A percentile compares a stretch with the other conserved stretches of the same genome.
phyloP scores from a whole-genome alignment of 305 asterid species.

The Fraxinus sp. region DNA sequence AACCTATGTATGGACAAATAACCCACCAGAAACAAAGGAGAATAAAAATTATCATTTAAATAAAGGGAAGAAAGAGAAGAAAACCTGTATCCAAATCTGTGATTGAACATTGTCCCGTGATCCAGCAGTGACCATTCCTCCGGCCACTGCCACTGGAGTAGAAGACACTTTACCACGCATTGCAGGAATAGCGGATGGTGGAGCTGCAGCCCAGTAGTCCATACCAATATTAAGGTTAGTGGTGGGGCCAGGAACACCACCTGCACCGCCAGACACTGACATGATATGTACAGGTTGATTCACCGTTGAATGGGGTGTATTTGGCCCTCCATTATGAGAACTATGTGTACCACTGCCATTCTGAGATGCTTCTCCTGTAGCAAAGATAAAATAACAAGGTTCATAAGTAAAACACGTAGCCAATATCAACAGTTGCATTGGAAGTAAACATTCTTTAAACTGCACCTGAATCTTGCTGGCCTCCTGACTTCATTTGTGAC shows the following conservation, averaged over 20 bases:
- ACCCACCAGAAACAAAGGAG: background rate
- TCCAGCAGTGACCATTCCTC: conserved; percentile 61
- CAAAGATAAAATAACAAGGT: conserved; percentile 22
- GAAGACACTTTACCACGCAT: conserved; percentile 59
- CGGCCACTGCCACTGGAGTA: conserved; percentile 60
- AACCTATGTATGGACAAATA: background rate
- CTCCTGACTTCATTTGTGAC: conserved; percentile 29
- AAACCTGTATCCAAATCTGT: conserved; percentile 74
- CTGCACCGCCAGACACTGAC: conserved; percentile 58
- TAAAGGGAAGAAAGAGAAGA: conserved; percentile 5
- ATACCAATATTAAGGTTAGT: conserved; percentile 89
- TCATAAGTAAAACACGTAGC: conserved; percentile 24
- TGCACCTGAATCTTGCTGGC: conserved; percentile 49
- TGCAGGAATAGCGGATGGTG: conserved; percentile 61
- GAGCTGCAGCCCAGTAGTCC: conserved; percentile 78
- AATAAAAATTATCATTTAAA: background rate
- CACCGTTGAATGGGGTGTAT: conserved; percentile 48
- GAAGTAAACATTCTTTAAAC: conserved; percentile 10
- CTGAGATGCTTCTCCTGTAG: conserved; percentile 67
- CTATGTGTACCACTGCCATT: conserved; percentile 60
- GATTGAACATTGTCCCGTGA: conserved; percentile 68
- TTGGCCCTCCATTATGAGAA: conserved; percentile 71
- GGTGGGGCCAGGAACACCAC: conserved; percentile 63
- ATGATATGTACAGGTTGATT: conserved; percentile 51
- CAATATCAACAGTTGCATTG: conserved; percentile 6